Evolutionary conservation across 2,329 filamentous ascomycete species (phyloP), one percentile per base, ranked within the genome.

Genomic region (Orbilia quercus): DNA sequence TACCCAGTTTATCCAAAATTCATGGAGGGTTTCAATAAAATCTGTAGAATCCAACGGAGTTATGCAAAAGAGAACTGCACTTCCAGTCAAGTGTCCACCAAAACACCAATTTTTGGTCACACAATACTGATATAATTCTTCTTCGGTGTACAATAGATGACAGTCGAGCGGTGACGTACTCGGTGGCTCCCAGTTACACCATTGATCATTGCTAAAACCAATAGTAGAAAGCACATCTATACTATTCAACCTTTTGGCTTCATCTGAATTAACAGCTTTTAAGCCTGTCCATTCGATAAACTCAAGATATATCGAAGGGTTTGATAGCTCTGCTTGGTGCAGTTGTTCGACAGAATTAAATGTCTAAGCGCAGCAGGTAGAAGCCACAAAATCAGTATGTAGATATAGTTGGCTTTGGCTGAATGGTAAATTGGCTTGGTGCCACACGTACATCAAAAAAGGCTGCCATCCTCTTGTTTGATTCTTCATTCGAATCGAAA

Each of bases 1-100:
- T 44, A 44, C 40, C 40, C 40, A 44, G 40, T 44, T n/a, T 20
- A n/a, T 5, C 40, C 40, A 44, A 20, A 44, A 44, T n/a, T 44
- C 18, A n/a, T 44, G 12, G 4, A 44, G 40, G 18, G 12, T 20
- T 5, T 44, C 40, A 44, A 44, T n/a, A 20, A 44, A 44, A 5
- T 44, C 18, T n/a, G 40, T 44, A 5, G 14, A 20, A n/a, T 44
- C 40, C 18, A 44, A 44, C 40, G 12, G 14, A 20, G 40, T 44
- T 5, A n/a, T n/a, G 12, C 18, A n/a, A 20, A 44, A 44, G 4
- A 44, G 5, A n/a, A 44, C 40, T n/a, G 40, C 12, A 20, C 18
- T 20, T 14, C 40, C 12, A 20, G 14, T 5, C 18, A 44, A n/a
- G 14, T 44, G 40, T 20, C 40, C 40, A 4, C 5, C 5, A 14